phyloP scores from a whole-genome alignment of 2,329 filamentous ascomycete genomes.

The Pseudogymnoascus sp. region DNA sequence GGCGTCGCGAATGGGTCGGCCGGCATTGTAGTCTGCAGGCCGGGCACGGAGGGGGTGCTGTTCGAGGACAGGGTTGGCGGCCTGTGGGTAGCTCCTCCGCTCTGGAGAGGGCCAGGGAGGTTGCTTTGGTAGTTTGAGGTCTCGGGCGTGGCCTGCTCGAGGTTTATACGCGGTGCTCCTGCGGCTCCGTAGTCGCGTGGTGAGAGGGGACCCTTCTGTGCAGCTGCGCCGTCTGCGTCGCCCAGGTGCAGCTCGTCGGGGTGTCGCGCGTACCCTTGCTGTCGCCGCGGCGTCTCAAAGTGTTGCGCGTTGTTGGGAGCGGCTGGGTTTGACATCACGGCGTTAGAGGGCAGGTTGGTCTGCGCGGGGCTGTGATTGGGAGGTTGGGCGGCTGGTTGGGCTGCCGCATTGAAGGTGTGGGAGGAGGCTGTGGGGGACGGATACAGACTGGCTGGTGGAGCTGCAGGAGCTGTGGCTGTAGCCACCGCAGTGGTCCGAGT shows the following conservation, averaged over 20 bases:
- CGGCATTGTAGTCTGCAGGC: slow-evolving; percentile 42
- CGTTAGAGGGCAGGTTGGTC: slow-evolving; percentile 16
- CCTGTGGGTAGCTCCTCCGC: slow-evolving; percentile 39
- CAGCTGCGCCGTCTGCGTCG: slow-evolving; percentile 30
- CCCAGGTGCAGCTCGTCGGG: slow-evolving; percentile 48
- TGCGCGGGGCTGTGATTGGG: slow-evolving; percentile 17
- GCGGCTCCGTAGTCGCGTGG: slow-evolving; percentile 39
- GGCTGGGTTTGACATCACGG: slow-evolving; percentile 18
- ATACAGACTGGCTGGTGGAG: slow-evolving; percentile 37
- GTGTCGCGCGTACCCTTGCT: slow-evolving; percentile 37
- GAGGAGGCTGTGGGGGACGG: slow-evolving; percentile 27
- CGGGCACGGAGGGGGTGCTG: slow-evolving; percentile 50
- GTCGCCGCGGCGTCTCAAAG: slow-evolving; percentile 43
- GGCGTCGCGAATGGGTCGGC: slow-evolving; percentile 54
- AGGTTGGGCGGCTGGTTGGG: slow-evolving; percentile 26
- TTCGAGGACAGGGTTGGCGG: slow-evolving; percentile 45
- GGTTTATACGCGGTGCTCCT: slow-evolving; percentile 46
- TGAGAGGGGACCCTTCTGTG: slow-evolving; percentile 24
- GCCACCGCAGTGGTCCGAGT: slow-evolving; percentile 15
- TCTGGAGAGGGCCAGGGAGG: slow-evolving; percentile 54
- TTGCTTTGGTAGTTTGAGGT: slow-evolving; percentile 38
- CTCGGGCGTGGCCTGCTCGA: slow-evolving; percentile 48
- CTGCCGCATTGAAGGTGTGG: slow-evolving; percentile 23
- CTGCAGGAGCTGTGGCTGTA: slow-evolving; percentile 19
- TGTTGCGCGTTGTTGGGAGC: slow-evolving; percentile 37